Evolutionary conservation across 192 early-diverging fungal genomes (phyloP).

Genomic region (Linnemannia zychae): DNA sequence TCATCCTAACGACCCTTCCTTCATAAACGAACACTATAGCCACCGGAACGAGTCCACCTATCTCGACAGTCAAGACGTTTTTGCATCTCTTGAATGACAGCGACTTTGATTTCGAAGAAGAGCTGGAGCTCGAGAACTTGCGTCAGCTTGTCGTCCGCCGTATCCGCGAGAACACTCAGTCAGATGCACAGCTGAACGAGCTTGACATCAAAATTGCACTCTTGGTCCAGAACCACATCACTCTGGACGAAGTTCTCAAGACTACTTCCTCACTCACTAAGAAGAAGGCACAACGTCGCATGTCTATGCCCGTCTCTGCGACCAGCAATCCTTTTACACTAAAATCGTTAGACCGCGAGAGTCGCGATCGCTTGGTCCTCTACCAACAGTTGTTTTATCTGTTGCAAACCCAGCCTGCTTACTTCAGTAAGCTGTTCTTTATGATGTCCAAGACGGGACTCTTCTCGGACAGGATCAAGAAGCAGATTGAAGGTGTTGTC

Average conservation of each 20-base stretch:
- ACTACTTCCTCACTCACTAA: constrained; percentile 57
- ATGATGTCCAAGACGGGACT: constrained; percentile 88
- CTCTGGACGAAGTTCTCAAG: constrained; percentile 93
- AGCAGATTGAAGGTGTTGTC: constrained; percentile 91
- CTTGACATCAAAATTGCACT: constrained; percentile 98
- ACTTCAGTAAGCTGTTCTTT: constrained; percentile 91
- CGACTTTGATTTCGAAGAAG: constrained; percentile 95
- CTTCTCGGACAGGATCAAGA: constrained; percentile 69
- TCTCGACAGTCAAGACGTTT: constrained; percentile 87
- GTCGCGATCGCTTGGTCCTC: constrained; percentile 76
- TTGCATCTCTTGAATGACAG: constrained; percentile 91
- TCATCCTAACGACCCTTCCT: background rate
- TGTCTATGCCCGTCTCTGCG: constrained; percentile 59
- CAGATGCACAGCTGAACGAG: constrained; percentile 84
- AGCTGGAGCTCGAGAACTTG: constrained; percentile 83
- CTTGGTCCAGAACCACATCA: constrained; percentile 94
- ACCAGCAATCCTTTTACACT: constrained; percentile 73
- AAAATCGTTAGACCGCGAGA: constrained; percentile 89
- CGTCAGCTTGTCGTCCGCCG: constrained; percentile 87
- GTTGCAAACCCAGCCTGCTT: constrained; percentile 95
- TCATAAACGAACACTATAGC: constrained; percentile 40
- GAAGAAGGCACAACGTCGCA: constrained; percentile 60
- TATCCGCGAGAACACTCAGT: constrained; percentile 91
- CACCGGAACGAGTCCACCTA: constrained; percentile 82
- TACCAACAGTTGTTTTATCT: constrained; percentile 98